Evolutionary conservation across 257 asterid genomes (phyloP).

Genomic region (Rhazya stricta): DNA sequence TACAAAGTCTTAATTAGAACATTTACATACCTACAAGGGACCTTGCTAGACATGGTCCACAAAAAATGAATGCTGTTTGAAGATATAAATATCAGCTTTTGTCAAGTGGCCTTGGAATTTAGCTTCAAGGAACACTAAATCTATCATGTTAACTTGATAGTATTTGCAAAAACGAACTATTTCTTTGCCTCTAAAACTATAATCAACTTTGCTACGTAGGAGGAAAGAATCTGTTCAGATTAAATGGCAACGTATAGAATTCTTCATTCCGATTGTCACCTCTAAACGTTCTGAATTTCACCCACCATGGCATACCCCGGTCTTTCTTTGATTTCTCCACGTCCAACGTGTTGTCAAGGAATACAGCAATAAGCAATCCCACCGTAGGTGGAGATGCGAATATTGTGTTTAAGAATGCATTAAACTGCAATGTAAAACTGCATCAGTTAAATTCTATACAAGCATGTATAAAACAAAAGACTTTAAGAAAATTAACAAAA

Average conservation of each 20-base stretch:
- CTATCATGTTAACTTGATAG: not conserved
- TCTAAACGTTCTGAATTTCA: slow-evolving; percentile 82
- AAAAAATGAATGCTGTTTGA: not conserved
- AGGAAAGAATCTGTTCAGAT: slow-evolving; percentile 94
- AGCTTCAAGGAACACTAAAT: not conserved
- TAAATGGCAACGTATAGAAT: slow-evolving; percentile 90
- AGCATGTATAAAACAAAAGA: not conserved
- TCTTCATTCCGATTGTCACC: slow-evolving; percentile 95
- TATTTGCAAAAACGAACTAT: not conserved
- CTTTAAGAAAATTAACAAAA: not conserved
- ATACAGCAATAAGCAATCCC: slow-evolving; percentile 73
- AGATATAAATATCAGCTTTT: not conserved
- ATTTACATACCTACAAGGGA: slow-evolving; percentile 5
- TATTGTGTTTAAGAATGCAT: slow-evolving; percentile 81
- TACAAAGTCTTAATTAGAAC: not conserved
- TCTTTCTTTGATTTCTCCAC: slow-evolving; percentile 92
- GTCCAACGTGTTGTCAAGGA: slow-evolving; percentile 88
- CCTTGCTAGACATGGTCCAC: slow-evolving; percentile 1
- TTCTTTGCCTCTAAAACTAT: slow-evolving; percentile 3
- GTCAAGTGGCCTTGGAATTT: not conserved
- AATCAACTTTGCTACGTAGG: slow-evolving; percentile 49
- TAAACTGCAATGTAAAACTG: slow-evolving; percentile 49
- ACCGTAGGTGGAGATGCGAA: slow-evolving; percentile 87
- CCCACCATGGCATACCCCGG: slow-evolving; percentile 99
- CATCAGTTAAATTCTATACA: not conserved